Evolutionary conservation across 345 rosid species (phyloP).

Genomic region (Crucihimalaya himalaica): DNA sequence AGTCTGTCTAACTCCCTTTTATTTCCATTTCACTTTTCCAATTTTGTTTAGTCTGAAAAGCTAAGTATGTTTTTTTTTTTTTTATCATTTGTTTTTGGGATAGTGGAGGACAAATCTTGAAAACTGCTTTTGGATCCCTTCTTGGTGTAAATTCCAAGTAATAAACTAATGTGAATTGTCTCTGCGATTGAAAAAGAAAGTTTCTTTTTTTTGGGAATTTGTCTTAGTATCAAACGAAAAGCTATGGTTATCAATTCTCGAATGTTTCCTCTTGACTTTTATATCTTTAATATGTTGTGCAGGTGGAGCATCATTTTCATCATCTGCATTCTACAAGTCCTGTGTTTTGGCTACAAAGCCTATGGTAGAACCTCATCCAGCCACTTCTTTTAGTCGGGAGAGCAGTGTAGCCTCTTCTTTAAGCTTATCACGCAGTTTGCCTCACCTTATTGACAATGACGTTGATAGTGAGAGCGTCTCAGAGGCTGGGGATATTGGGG

Average conservation of each 20-base stretch:
- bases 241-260: not conserved
- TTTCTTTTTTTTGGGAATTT: not conserved
- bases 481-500: slow-evolving; percentile 91
- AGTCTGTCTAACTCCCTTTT: not conserved
- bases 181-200: not conserved
- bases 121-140: not conserved
- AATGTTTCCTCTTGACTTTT: not conserved
- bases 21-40: slow-evolving; percentile 13
- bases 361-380: slow-evolving; percentile 51
- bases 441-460: slow-evolving; percentile 47
- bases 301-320: slow-evolving; percentile 11
- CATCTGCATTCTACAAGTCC: not conserved
- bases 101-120: slow-evolving; percentile 35
- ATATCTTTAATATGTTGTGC: not conserved
- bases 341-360: slow-evolving; percentile 24
- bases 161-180: not conserved
- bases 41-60: slow-evolving; percentile 20
- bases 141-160: not conserved
- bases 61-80: not conserved
- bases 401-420: slow-evolving; percentile 56
- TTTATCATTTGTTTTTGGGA: slow-evolving; percentile 14
- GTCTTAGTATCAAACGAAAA: too few relatives aligned
- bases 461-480: slow-evolving; percentile 65
- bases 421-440: slow-evolving; percentile 44
- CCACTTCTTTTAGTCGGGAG: slow-evolving; percentile 46